Conservation (phyloP, 352 stramenopile genomes). For the Phytophthora megakarya region DNA sequence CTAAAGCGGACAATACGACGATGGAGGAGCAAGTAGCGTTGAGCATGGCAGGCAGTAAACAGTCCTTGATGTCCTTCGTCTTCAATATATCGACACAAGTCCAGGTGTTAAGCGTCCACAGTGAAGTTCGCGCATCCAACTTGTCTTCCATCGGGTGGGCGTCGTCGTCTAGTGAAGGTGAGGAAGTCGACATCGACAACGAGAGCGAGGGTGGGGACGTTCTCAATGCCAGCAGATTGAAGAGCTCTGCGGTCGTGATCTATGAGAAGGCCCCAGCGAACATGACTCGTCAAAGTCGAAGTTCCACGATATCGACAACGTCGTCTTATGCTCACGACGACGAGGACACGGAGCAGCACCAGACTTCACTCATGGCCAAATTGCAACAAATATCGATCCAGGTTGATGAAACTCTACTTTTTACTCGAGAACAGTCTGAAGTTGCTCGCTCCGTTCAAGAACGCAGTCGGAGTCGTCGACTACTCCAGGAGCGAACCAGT, state of each 20-base stretch:
- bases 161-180: slow-evolving; percentile 13
- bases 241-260: slow-evolving; percentile 6
- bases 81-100: slow-evolving; percentile 21
- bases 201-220: slow-evolving; percentile 18
- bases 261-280: slow-evolving; percentile 6
- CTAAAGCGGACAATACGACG: background rate
- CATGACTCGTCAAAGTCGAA: slow-evolving; percentile 19
- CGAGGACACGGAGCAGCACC: slow-evolving; percentile 14
- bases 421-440: slow-evolving; percentile 38
- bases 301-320: slow-evolving; percentile 23
- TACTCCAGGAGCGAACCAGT: slow-evolving; percentile 3
- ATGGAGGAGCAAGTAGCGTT: slow-evolving; percentile 1
- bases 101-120: slow-evolving; percentile 13
- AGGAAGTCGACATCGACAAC: slow-evolving; percentile 14
- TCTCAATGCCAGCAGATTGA: slow-evolving; percentile 21
- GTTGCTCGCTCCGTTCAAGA: slow-evolving; percentile 28
- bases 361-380: slow-evolving; percentile 28
- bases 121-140: slow-evolving; percentile 18
- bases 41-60: slow-evolving; percentile 16
- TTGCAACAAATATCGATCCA: slow-evolving; percentile 32
- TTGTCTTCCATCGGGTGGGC: slow-evolving; percentile 20
- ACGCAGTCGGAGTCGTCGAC: slow-evolving; percentile 7
- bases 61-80: slow-evolving; percentile 22
- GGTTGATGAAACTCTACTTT: slow-evolving; percentile 36
- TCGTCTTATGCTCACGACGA: slow-evolving; percentile 15